Conservation (phyloP, 2,329 filamentous ascomycete genomes). For the Sarocladiaceae sp. region DNA sequence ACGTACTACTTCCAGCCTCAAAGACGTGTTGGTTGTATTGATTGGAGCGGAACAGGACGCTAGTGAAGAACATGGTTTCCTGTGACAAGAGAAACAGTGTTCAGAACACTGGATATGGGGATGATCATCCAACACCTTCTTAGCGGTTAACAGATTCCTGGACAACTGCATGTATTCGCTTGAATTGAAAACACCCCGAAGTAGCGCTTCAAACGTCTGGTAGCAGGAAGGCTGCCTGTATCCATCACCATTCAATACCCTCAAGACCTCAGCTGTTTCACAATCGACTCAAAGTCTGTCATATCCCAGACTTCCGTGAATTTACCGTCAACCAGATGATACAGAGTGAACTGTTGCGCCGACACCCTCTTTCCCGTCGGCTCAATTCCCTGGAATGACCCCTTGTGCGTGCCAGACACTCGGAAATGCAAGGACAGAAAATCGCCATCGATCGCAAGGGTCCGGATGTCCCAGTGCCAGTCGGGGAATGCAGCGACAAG, state of each 20-base stretch:
- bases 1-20: no score
- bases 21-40: no score
- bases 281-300: conserved; percentile 5
- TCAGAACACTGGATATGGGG: no score
- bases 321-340: conserved; percentile 9
- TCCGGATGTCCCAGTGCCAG: conserved; percentile 11
- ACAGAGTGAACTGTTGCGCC: conserved; percentile 7
- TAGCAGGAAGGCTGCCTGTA: no score
- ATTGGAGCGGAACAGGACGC: no score
- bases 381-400: conserved; percentile 8
- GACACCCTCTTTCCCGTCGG: conserved; percentile 7
- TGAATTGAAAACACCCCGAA: no score
- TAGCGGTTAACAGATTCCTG: no score
- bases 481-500: conserved; percentile 10
- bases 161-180: no score
- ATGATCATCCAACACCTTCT: no score
- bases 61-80: no score
- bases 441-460: conserved; percentile 8
- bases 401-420: conserved; percentile 10
- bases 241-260: neutral
- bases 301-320: conserved; percentile 11
- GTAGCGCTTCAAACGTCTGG: no score
- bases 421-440: conserved; percentile 9
- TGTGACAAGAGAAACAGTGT: no score
- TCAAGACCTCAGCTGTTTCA: conserved; percentile 4